These are phyloP conservation scores for Phytopythium vexans DNA, from an alignment of 352 stramenopile genomes.

Conservation along the genomic window DNA sequence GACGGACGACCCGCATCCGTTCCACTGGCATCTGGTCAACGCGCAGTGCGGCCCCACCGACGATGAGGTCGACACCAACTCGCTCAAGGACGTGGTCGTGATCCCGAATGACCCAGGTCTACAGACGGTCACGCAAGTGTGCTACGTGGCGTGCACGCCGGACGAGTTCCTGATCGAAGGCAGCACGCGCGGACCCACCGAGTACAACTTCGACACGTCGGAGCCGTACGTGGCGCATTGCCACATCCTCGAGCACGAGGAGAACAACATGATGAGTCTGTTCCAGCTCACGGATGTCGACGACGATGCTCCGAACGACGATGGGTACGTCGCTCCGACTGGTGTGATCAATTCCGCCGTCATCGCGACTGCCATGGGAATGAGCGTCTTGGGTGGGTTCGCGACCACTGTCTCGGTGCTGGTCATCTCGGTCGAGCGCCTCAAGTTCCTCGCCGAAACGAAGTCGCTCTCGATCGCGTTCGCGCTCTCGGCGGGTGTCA, in stretches of 20 bases:
- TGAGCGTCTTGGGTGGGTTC: conserved; percentile 68
- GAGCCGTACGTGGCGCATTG: conserved; percentile 78
- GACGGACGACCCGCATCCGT: conserved; percentile 68
- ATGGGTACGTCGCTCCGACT: conserved; percentile 24
- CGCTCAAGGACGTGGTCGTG: conserved; percentile 65
- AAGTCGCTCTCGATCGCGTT: conserved; percentile 64
- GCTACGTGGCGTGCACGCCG: conserved; percentile 70
- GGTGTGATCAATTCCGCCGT: conserved; percentile 44
- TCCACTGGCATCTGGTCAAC: conserved; percentile 78
- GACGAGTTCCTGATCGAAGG: conserved; percentile 62
- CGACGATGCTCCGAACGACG: conserved; percentile 41
- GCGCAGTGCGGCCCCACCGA: conserved; percentile 63
- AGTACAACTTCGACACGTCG: conserved; percentile 70
- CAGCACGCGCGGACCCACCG: conserved; percentile 37
- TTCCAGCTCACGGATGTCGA: conserved; percentile 44
- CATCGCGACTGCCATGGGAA: conserved; percentile 63
- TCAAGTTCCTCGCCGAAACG: conserved; percentile 64
- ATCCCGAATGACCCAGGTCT: conserved; percentile 53
- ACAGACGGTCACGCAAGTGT: conserved; percentile 53
- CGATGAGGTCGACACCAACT: conserved; percentile 58
- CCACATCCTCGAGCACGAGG: conserved; percentile 76
- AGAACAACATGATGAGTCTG: conserved; percentile 67
- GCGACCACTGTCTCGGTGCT: conserved; percentile 65
- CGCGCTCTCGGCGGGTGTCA: conserved; percentile 68
- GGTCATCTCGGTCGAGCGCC: conserved; percentile 58